Evolutionary conservation across 2,329 filamentous ascomycete genomes (phyloP).

Genomic region (Pseudocercospora ulei): DNA sequence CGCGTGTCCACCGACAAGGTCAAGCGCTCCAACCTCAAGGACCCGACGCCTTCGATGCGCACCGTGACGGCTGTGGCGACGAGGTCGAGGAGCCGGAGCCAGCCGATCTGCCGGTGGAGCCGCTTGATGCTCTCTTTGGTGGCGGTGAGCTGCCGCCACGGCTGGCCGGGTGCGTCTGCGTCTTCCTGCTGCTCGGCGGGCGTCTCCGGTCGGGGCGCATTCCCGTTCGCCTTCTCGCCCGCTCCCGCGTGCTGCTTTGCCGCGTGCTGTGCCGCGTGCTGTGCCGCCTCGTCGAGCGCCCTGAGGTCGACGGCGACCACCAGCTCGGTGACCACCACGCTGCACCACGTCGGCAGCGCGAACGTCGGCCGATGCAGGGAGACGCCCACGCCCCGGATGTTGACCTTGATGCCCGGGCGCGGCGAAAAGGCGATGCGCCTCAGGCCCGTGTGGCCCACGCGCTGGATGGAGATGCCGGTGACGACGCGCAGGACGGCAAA

Average conservation of each 20-base stretch:
- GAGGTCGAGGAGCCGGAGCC: conserved; percentile 81
- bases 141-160: conserved; percentile 69
- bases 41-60: conserved; percentile 70
- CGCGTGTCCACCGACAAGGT: conserved; percentile 84
- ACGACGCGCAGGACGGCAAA: conserved; percentile 88
- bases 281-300: conserved; percentile 42
- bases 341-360: conserved; percentile 92
- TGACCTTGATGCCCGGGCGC: conserved; percentile 77
- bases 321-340: conserved; percentile 75
- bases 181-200: conserved; percentile 25
- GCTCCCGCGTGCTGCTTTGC: conserved; percentile 16
- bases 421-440: conserved; percentile 84
- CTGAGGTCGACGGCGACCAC: conserved; percentile 71
- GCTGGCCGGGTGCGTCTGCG: conserved; percentile 48
- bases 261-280: too few relatives aligned
- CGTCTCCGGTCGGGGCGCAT: conserved; percentile 12
- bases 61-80: conserved; percentile 71
- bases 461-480: conserved; percentile 90
- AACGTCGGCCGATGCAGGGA: conserved; percentile 89
- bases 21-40: conserved; percentile 72
- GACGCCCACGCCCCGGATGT: conserved; percentile 79
- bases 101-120: conserved; percentile 75
- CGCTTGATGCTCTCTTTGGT: conserved; percentile 78
- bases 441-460: conserved; percentile 84
- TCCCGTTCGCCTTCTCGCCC: conserved; percentile 18